Percentiles rank a stretch among this genome's conserved stretches.
Evolutionary conservation across 805 yeast species (phyloP).

Genomic region (Ogataea philodendri): DNA sequence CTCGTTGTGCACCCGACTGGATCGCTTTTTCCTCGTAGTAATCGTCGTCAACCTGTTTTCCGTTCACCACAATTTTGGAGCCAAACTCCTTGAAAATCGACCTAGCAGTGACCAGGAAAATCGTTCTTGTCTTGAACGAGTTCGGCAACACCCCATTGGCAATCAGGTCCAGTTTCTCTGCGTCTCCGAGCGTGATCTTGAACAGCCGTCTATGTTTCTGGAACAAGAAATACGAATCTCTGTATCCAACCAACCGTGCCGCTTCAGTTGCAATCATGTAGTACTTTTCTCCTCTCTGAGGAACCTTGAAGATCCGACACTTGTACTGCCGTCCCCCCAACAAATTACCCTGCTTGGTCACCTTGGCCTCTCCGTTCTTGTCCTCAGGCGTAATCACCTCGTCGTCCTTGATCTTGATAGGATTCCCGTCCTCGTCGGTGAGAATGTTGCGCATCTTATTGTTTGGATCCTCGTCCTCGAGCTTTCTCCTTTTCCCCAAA

Average conservation of each 20-base stretch:
- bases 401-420: conserved; percentile 62
- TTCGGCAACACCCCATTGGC: conserved; percentile 79
- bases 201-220: conserved; percentile 77
- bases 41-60: conserved; percentile 80
- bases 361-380: conserved; percentile 72
- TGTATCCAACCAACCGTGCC: conserved; percentile 89
- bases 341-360: conserved; percentile 64
- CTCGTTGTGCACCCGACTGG: conserved; percentile 61
- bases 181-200: conserved; percentile 70
- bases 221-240: conserved; percentile 86
- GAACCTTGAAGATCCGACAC: conserved; percentile 63
- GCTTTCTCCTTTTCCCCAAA: conserved; percentile 26
- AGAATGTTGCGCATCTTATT: conserved; percentile 32
- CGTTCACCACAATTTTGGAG: conserved; percentile 74
- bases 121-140: conserved; percentile 86
- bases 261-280: conserved; percentile 96
- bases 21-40: conserved; percentile 70
- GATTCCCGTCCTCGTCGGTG: conserved; percentile 65
- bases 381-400: conserved; percentile 79
- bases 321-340: conserved; percentile 73
- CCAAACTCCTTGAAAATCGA: conserved; percentile 92
- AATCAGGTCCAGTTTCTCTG: conserved; percentile 80
- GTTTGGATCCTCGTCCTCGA: conserved; percentile 31
- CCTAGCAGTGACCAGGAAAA: conserved; percentile 87
- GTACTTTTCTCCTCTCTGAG: conserved; percentile 63